phyloP scores from a whole-genome alignment of 768 basidiomycete genomes.

The Podaxis rugospora region DNA sequence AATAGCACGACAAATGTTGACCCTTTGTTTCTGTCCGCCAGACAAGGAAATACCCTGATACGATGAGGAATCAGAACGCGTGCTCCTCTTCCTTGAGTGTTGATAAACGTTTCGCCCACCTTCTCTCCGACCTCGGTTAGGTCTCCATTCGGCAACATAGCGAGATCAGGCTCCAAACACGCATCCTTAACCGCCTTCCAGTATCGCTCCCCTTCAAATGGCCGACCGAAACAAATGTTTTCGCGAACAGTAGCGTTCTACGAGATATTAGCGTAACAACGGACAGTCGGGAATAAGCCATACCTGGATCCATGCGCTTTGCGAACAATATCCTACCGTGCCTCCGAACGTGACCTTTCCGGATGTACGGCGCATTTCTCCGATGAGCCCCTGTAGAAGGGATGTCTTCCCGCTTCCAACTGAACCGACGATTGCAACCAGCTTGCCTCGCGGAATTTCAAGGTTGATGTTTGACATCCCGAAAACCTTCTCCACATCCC shows the following conservation, averaged over 20 bases:
- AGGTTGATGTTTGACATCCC: slow-evolving; percentile 62
- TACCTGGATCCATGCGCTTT: slow-evolving; percentile 89
- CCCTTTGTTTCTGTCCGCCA: slow-evolving; percentile 74
- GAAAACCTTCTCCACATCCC: slow-evolving; percentile 48
- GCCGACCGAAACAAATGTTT: slow-evolving; percentile 84
- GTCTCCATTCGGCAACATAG: slow-evolving; percentile 73
- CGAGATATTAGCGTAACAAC: slow-evolving; percentile 2
- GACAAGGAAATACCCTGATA: slow-evolving; percentile 77
- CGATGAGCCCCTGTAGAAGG: slow-evolving; percentile 69
- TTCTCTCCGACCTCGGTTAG: slow-evolving; percentile 82
- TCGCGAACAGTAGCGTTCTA: slow-evolving; percentile 84
- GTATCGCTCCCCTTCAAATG: slow-evolving; percentile 77
- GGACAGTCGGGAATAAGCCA: slow-evolving; percentile 3
- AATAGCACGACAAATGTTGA: slow-evolving; percentile 84
- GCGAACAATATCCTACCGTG: slow-evolving; percentile 76
- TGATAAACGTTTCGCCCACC: slow-evolving; percentile 16
- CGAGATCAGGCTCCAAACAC: slow-evolving; percentile 76
- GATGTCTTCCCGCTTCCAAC: slow-evolving; percentile 73
- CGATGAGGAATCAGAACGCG: slow-evolving; percentile 2
- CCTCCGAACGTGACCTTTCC: slow-evolving; percentile 74
- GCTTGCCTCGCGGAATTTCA: slow-evolving; percentile 66
- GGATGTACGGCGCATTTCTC: slow-evolving; percentile 73
- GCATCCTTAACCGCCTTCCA: slow-evolving; percentile 77
- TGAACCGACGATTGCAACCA: slow-evolving; percentile 82
- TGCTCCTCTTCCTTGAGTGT: neutral